These are phyloP conservation scores for Nadsonia commutata DNA, from an alignment of 1,139 yeast genomes.

Conservation along the genomic window DNA sequence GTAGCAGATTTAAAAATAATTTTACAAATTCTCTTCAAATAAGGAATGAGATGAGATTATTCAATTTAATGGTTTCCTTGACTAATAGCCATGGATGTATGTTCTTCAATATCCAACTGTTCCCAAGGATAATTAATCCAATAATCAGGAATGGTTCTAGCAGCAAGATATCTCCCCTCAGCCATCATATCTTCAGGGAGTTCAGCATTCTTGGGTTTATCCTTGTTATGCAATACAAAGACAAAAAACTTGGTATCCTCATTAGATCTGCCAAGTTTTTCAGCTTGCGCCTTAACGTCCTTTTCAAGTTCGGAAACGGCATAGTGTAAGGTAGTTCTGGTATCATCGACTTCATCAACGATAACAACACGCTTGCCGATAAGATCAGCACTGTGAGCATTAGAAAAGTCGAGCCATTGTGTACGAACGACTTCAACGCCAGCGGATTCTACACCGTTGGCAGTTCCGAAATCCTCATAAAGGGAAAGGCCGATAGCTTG, in stretches of 20 bases:
- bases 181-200: conserved; percentile 50
- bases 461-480: conserved; percentile 65
- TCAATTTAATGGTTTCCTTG: conserved; percentile 5
- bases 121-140: conserved; percentile 99
- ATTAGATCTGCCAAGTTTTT: conserved; percentile 32
- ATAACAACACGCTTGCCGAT: conserved; percentile 72
- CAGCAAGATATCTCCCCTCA: conserved; percentile 70
- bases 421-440: conserved; percentile 85
- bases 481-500: conserved; percentile 87
- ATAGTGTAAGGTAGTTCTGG: conserved; percentile 86
- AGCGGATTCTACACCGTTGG: conserved; percentile 39
- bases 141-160: conserved; percentile 75
- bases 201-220: conserved; percentile 72
- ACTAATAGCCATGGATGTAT: conserved; percentile 28
- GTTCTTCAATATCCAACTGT: conserved; percentile 75
- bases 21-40: neutral
- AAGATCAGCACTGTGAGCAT: conserved; percentile 47
- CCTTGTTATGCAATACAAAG: conserved; percentile 86
- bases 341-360: conserved; percentile 91
- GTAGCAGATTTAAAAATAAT: neutral
- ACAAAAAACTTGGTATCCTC: conserved; percentile 65
- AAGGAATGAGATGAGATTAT: neutral
- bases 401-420: conserved; percentile 82
- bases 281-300: conserved; percentile 53
- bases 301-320: conserved; percentile 77